A percentile compares a stretch with the other conserved stretches of the same genome.
Evolutionary conservation across 148 eudicot genomes (phyloP).

Genomic region (Camellia granthamiana): DNA sequence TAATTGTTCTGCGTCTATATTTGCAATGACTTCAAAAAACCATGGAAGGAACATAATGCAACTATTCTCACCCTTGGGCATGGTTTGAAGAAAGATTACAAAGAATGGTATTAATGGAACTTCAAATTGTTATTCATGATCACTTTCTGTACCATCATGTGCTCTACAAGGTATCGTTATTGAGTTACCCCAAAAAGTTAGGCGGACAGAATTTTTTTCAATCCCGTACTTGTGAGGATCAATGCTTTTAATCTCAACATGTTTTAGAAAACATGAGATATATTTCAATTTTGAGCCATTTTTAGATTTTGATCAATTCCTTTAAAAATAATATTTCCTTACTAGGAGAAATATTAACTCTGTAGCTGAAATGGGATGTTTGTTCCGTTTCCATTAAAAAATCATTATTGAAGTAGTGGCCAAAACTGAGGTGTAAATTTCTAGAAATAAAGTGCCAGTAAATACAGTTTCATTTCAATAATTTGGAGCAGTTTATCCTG

Average conservation of each 20-base stretch:
- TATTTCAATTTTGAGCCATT: background rate
- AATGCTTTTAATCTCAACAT: background rate
- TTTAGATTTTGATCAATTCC: background rate
- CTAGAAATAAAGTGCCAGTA: background rate
- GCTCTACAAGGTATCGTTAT: background rate
- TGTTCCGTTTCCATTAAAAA: background rate
- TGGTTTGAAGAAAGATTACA: background rate
- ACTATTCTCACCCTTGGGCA: background rate
- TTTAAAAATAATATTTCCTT: background rate
- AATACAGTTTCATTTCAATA: background rate
- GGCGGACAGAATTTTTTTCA: background rate
- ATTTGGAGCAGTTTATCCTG: background rate
- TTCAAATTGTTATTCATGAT: background rate
- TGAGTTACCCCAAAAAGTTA: background rate
- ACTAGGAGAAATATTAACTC: background rate
- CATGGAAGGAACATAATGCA: background rate
- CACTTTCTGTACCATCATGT: background rate
- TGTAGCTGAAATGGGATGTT: too few relatives aligned
- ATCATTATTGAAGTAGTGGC: background rate
- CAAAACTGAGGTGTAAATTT: background rate
- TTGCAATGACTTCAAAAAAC: background rate
- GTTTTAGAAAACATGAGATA: background rate
- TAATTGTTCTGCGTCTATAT: background rate
- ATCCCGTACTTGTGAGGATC: background rate
- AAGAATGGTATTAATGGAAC: constrained; percentile 1